Evolutionary conservation across 2,329 filamentous ascomycete species (phyloP).

Genomic region (Ceratocystis alfenasii): DNA sequence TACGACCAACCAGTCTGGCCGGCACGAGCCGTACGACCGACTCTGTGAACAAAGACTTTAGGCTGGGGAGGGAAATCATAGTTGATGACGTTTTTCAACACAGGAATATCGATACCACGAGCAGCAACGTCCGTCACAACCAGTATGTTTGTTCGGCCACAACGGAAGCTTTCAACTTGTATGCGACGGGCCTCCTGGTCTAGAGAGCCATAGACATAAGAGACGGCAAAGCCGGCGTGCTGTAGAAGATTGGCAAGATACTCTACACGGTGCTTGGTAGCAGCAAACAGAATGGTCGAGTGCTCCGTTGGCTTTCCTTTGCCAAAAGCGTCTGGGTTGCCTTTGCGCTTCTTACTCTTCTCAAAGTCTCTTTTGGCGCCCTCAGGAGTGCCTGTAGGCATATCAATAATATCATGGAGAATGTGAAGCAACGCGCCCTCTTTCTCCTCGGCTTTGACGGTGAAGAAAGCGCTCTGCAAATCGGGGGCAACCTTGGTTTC

Average conservation of each 20-base stretch:
- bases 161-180: constrained; percentile 81
- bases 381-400: constrained; percentile 58
- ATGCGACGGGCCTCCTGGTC: constrained; percentile 89
- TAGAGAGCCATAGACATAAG: constrained; percentile 86
- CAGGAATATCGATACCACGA: constrained; percentile 92
- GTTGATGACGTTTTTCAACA: constrained; percentile 94
- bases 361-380: constrained; percentile 37
- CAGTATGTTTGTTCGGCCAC: constrained; percentile 73
- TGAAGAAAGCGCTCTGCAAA: constrained; percentile 90
- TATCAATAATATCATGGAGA: constrained; percentile 81
- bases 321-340: constrained; percentile 41
- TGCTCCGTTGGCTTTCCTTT: constrained; percentile 69
- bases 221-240: constrained; percentile 73
- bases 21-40: constrained; percentile 89
- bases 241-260: constrained; percentile 75
- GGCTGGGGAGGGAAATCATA: constrained; percentile 96
- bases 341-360: constrained; percentile 59
- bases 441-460: constrained; percentile 82
- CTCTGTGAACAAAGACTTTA: constrained; percentile 92
- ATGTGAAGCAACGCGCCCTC: constrained; percentile 85
- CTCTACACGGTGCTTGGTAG: constrained; percentile 95
- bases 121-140: constrained; percentile 96
- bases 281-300: constrained; percentile 88
- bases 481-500: constrained; percentile 95
- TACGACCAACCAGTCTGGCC: constrained; percentile 91